Base-by-base conservation (phyloP, 768 basidiomycete species). In the Lactifluus hygrophoroides region DNA sequence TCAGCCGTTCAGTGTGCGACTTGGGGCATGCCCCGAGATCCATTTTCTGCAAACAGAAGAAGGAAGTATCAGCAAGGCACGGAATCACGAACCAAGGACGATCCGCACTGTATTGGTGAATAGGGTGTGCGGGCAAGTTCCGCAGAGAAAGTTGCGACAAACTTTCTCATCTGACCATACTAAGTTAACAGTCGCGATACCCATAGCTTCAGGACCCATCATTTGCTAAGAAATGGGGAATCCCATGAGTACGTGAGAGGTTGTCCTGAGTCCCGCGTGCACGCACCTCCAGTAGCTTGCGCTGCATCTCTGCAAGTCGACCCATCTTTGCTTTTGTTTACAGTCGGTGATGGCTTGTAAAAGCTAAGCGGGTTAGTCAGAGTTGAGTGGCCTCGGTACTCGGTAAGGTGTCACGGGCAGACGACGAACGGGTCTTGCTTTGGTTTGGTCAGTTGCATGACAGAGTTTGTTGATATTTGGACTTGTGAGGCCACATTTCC, bases 141-240 rank as follows among this genome's bases (percentile, higher is more conserved):
- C 96, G 67, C 95, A 97, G 30, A 98, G 76, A 76, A 93, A 98
- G 75, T 98, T 97, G 70, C 89, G 82, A 81, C 96, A 98, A 8
- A 98, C 95, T 79, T 97, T 97, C 66, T 95, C 94, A 73, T 94
- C 91, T 32, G 84, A 86, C 90, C 94, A 94, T 63, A 86, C 84
- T 59, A 96, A 78, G 74, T 97, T 94, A 64, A 88, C 86, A 66
- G 90, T 92, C 45, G 90, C 85, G 44, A 94, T 86, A 66, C 96
- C 96, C 92, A 99, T 95, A 19, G 96, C 94, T 75, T 99, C 95
- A 46, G 95, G 90, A n/a, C 93, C 95, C 94, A 97, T 97, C 93
- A 95, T 96, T 94, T 96, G 94, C 94, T 96, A 34, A 28, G 63
- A 47, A 65, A 42, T 16, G 50, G 23, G 27, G 35, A 44, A 2